A percentile compares a stretch with the other conserved stretches of the same genome.
Evolutionary conservation across 1,284 basidiomycete genomes (phyloP).

Genomic region (Mycena sp.): DNA sequence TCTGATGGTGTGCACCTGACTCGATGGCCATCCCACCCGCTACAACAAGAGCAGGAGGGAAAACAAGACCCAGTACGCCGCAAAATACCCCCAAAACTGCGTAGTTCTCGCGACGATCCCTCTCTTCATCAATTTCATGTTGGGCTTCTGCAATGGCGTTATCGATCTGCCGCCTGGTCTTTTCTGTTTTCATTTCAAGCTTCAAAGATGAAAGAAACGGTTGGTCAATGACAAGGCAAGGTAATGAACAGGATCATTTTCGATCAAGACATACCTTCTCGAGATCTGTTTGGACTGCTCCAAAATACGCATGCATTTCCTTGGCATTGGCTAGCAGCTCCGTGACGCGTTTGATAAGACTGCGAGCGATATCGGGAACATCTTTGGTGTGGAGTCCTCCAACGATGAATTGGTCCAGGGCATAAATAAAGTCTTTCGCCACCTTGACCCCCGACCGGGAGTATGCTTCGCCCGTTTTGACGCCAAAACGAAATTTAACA

Average conservation of each 20-base stretch:
- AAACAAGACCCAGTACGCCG: neutral
- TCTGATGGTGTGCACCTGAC: constrained; percentile 1
- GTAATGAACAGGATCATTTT: too few species aligned
- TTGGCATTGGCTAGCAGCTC: neutral
- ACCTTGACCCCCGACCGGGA: neutral
- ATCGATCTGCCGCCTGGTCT: constrained; percentile 1
- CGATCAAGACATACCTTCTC: constrained; percentile 7
- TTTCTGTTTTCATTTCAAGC: constrained; percentile 8
- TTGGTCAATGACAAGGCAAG: neutral
- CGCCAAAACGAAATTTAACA: neutral
- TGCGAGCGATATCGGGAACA: neutral
- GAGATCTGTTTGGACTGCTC: neutral
- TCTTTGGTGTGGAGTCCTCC: neutral
- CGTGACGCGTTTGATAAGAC: neutral
- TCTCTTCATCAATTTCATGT: neutral
- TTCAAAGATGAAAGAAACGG: neutral
- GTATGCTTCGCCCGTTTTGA: neutral
- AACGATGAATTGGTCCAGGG: neutral
- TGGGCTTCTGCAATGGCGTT: constrained; percentile 8
- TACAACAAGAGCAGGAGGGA: neutral
- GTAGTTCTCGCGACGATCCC: neutral
- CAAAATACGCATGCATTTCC: neutral
- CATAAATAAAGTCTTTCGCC: neutral
- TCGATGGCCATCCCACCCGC: neutral
- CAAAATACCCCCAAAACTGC: neutral